phyloP scores from a whole-genome alignment of 228 moss, liverwort and hornwort species.

The Sphagnum fallax region DNA sequence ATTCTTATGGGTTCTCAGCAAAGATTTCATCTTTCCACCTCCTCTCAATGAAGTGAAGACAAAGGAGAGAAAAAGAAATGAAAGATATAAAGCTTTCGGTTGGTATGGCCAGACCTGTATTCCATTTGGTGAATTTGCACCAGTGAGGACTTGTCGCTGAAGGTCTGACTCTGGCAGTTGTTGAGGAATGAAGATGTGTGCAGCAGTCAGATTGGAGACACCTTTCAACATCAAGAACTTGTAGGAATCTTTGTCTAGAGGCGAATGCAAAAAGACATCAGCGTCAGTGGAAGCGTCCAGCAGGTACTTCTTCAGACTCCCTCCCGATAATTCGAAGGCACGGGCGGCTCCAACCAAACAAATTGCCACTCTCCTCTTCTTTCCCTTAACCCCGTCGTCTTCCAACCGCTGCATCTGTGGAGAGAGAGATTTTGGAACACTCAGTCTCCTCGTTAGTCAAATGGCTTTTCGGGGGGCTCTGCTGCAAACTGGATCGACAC shows the following conservation, averaged over 20 bases:
- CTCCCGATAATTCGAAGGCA: slow-evolving; percentile 81
- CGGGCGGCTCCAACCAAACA: slow-evolving; percentile 88
- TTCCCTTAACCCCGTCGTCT: no score
- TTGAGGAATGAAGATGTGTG: slow-evolving; percentile 48
- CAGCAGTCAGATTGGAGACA: slow-evolving; percentile 34
- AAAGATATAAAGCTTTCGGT: not conserved
- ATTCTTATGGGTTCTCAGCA: no score
- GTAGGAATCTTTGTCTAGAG: slow-evolving; percentile 55
- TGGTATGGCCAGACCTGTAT: slow-evolving; percentile 7
- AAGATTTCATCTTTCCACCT: no score
- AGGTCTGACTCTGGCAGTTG: slow-evolving; percentile 32
- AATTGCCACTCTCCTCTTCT: slow-evolving; percentile 49
- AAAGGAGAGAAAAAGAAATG: not conserved
- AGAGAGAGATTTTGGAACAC: no score
- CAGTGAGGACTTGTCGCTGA: slow-evolving; percentile 41
- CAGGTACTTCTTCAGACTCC: slow-evolving; percentile 51
- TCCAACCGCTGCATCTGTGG: no score
- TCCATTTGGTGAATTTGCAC: slow-evolving; percentile 67
- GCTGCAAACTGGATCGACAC: no score
- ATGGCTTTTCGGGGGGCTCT: no score
- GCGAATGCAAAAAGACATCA: slow-evolving; percentile 72
- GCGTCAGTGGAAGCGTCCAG: slow-evolving; percentile 46
- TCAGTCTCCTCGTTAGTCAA: no score
- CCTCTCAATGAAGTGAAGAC: not conserved
- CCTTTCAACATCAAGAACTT: slow-evolving; percentile 70